phyloP scores from a whole-genome alignment of 192 early-diverging fungal genomes.

The Coemansia sp. region DNA sequence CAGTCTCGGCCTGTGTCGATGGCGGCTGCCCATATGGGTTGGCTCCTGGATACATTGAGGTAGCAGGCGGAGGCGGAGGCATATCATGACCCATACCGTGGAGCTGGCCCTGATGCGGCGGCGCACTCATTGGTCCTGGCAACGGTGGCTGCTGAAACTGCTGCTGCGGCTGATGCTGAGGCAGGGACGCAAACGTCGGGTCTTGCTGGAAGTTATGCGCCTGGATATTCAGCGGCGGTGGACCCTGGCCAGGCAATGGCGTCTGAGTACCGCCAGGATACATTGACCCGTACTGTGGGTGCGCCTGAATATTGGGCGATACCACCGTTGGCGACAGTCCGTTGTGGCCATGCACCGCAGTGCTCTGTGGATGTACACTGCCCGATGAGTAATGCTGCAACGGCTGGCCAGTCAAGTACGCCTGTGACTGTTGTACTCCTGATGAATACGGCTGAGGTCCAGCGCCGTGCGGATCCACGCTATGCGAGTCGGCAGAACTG shows the following conservation, averaged over 20 bases:
- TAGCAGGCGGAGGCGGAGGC: conserved; percentile 4
- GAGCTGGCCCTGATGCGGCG: conserved; percentile 8
- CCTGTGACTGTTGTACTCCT: not conserved
- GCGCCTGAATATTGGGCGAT: not conserved
- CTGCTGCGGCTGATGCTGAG: conserved; percentile 19
- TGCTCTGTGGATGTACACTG: conserved; percentile 1
- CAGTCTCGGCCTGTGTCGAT: not conserved
- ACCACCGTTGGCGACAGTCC: not conserved
- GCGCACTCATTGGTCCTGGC: conserved; percentile 11
- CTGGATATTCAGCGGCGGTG: conserved; percentile 12
- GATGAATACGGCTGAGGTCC: conserved; percentile 26
- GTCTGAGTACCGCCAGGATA: conserved; percentile 17
- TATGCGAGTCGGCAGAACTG: conserved; percentile 2
- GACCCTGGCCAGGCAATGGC: conserved; percentile 32
- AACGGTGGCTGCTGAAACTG: not conserved
- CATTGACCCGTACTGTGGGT: conserved; percentile 9
- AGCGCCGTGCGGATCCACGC: conserved; percentile 20
- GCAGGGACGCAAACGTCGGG: conserved; percentile 18
- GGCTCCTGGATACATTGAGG: not conserved
- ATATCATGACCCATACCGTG: conserved; percentile 5
- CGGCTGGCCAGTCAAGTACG: conserved; percentile 1
- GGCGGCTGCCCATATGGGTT: conserved; percentile 6
- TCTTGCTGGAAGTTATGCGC: conserved; percentile 9
- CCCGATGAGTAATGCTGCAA: conserved; percentile 22
- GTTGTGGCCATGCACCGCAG: not conserved